Base-by-base conservation (phyloP, 2,329 filamentous ascomycete genomes). In the Akanthomyces lecanii region DNA sequence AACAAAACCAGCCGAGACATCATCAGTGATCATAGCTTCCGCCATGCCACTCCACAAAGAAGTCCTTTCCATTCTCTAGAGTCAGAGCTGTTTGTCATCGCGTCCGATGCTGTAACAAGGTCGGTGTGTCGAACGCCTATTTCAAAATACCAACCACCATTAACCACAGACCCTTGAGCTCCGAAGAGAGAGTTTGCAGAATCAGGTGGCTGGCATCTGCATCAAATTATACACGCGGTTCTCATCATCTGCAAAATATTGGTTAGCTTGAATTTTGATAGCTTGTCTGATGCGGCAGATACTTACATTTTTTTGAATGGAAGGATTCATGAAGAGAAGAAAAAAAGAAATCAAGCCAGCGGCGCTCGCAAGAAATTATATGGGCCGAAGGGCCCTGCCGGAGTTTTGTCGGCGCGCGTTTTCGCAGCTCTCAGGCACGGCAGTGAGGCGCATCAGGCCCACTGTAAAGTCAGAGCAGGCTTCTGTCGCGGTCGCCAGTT, bases 41-140 rank as follows among this genome's bases (percentile, higher is more conserved):
- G 54, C 54, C 33, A 44, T 6, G 25, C 38, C 40, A 51, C 18
- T 14, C 5, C 18, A 30, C 18, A 3, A 25, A 40, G 18, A 67
- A 66, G 58, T 61, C 66, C 65, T 71, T 73, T 74, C 73, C 73
- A 76, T 77, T 78, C 75, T 67, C 71, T 62, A 81, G 78, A 77
- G 77, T 98, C 94, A 98, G 94, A 97, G 91, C 90, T 96, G 89
- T 92, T 90, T 88, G 71, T 90, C 84, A 89, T 91, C 86, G 93
- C 95, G 94, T 97, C 88, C 94, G 93, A 91, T 84, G 80, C 81
- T 80, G 85, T 91, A 96, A 97, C 92, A 98, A 97, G 94, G 89
- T 88, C 84, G 76, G 84, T 97, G 94, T 97, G 95, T 91, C 94
- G 92, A 90, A 97, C 95, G 92, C 95, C 89, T 85, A 92, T 92